Evolutionary conservation across 164 flowering plant genomes (phyloP).

Genomic region (Kalanchoe fedtschenkoi): DNA sequence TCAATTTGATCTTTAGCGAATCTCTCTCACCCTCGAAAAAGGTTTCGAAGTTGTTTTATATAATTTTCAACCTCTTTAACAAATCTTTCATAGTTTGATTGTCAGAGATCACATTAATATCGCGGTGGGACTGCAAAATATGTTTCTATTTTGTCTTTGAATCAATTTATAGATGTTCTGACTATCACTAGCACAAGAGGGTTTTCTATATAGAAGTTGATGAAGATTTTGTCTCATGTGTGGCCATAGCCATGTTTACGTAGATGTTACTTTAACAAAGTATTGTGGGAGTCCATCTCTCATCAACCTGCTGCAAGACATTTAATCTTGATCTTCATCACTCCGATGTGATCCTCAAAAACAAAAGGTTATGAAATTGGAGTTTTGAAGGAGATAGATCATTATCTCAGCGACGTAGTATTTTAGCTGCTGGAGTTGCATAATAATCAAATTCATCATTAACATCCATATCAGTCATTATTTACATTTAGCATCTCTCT

Average conservation of each 20-base stretch:
- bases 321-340: too few species aligned
- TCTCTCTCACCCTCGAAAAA: not conserved
- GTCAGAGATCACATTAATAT: constrained; percentile 1
- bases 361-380: not conserved
- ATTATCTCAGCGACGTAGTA: not conserved
- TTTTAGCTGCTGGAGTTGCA: not conserved
- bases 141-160: constrained; percentile 3
- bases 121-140: not conserved
- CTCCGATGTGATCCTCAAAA: too few species aligned
- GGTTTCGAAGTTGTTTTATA: constrained; percentile 4
- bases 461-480: too few species aligned
- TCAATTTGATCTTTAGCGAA: not conserved
- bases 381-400: not conserved
- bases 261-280: too few species aligned
- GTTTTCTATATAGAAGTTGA: not conserved
- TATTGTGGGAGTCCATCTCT: too few species aligned
- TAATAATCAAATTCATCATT: not conserved
- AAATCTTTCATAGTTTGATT: constrained; percentile 2
- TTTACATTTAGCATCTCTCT: too few species aligned
- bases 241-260: too few species aligned
- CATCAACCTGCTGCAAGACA: too few species aligned
- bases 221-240: too few species aligned
- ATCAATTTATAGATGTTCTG: not conserved
- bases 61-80: not conserved
- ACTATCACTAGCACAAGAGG: not conserved